Conservation (phyloP, 2,329 filamentous ascomycete genomes). For the Colletotrichum costaricense region DNA sequence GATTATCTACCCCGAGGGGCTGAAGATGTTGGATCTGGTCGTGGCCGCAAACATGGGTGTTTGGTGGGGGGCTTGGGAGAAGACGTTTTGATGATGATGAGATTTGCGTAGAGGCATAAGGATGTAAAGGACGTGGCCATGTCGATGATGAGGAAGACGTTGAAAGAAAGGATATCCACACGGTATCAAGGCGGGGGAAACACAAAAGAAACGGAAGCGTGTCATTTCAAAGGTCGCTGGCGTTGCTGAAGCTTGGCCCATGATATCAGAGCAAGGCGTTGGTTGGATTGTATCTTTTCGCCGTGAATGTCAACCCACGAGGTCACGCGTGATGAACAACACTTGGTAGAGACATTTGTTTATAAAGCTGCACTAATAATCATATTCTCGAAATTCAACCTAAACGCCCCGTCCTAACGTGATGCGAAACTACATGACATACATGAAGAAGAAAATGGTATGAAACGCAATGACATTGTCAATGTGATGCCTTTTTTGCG, state of each 20-base stretch:
- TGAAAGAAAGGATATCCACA: neutral
- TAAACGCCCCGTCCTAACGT: neutral
- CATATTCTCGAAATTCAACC: neutral
- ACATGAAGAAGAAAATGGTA: neutral
- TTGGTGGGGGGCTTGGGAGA: constrained; percentile 92
- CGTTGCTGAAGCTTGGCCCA: neutral
- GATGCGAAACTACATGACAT: neutral
- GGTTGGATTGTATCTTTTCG: constrained; percentile 5
- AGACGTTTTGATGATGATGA: constrained; percentile 47
- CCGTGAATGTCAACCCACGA: neutral
- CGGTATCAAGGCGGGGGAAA: neutral
- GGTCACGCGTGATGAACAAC: neutral
- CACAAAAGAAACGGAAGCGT: neutral
- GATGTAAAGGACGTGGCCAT: neutral
- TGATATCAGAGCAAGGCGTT: constrained; percentile 27
- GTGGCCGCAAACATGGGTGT: constrained; percentile 92
- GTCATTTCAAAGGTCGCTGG: neutral
- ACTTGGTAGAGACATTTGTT: neutral
- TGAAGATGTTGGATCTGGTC: constrained; percentile 95
- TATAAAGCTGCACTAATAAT: neutral
- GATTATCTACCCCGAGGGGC: constrained; percentile 86
- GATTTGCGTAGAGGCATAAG: neutral
- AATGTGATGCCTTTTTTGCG: neutral
- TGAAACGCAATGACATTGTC: neutral
- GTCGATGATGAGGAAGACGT: neutral